phyloP scores from a whole-genome alignment of 805 yeast species.

The Barnettozyma botsteinii region DNA sequence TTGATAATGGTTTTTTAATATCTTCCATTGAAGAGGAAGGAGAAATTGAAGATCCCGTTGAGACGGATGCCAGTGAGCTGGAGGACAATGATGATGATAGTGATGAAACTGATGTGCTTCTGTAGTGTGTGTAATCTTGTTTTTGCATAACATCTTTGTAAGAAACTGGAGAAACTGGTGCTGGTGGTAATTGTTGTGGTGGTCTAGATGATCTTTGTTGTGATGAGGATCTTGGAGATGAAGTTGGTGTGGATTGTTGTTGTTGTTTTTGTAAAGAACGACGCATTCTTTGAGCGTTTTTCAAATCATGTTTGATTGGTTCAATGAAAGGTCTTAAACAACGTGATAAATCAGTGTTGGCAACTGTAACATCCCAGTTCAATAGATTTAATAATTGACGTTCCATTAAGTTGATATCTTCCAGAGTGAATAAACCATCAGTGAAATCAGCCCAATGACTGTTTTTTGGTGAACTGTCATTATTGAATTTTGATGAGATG shows the following conservation, averaged over 20 bases:
- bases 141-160: conserved; percentile 3
- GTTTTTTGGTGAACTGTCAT: conserved; percentile 75
- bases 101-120: conserved; percentile 12
- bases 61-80: conserved; percentile 2
- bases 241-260: conserved; percentile 5
- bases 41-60: conserved; percentile 11
- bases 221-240: background rate
- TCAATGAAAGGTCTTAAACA: conserved; percentile 68
- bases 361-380: conserved; percentile 67
- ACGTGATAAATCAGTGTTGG: conserved; percentile 58
- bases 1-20: background rate
- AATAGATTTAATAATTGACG: conserved; percentile 63
- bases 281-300: conserved; percentile 24
- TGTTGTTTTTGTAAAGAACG: conserved; percentile 13
- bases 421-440: conserved; percentile 60
- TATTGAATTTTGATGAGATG: conserved; percentile 66
- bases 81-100: conserved; percentile 11
- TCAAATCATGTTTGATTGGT: conserved; percentile 55
- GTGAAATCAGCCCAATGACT: conserved; percentile 76
- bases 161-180: conserved; percentile 11
- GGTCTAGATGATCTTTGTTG: conserved; percentile 2
- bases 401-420: conserved; percentile 77
- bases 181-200: conserved; percentile 8
- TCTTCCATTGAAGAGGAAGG: conserved; percentile 5
- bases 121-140: conserved; percentile 3